Base-by-base conservation (phyloP, 2,329 filamentous ascomycete species). In the Alternaria metachromatica region DNA sequence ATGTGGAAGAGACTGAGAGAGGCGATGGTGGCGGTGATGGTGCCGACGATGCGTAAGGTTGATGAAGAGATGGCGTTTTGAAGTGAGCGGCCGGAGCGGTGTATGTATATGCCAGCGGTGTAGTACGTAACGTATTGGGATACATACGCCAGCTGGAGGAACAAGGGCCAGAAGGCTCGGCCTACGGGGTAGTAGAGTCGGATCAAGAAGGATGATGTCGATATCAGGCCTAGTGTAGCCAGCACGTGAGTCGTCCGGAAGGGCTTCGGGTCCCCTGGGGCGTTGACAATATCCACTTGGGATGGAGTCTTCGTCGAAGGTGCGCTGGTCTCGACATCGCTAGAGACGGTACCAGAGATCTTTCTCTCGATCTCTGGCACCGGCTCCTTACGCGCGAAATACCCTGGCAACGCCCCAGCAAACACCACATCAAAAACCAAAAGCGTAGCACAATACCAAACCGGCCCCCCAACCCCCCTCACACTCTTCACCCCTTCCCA, bases 81-180 rank as follows among this genome's bases (percentile, higher is more conserved):
- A 1, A 51, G 48, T 11, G 48, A 51, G 6, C 26, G 26, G 1
- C 48, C 26, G 0, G 48, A 51, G 48, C 48, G 48, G 30, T 51
- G 26, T 18, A 33, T 33, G 26, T 33, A 51, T 0, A 51, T 51
- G 6, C 48, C 48, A 6, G 26, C 25, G 26, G 13, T 44, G 48
- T 73, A 73, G 66, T 66, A 68, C 1, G 65, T 18, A 5, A 68
- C 18, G 20, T 72, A 71, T 23, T 73, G 69, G 3, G 70, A 67
- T 20, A 63, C 25, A 48, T 65, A 72, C 4, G 64, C 65, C 9
- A 63, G 53, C 11, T 61, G 55, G 20, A 72, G 50, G 21, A 49
- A 50, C 6, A 72, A 58, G 1, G 58, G 65, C 6, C 23, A 18
- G 28, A 71, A 62, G 13, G 26, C 23, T 15, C 21, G 55, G 9